Percentiles rank a stretch among this genome's conserved stretches.
phyloP scores from a whole-genome alignment of 805 yeast genomes.

The Yarrowia sp. region DNA sequence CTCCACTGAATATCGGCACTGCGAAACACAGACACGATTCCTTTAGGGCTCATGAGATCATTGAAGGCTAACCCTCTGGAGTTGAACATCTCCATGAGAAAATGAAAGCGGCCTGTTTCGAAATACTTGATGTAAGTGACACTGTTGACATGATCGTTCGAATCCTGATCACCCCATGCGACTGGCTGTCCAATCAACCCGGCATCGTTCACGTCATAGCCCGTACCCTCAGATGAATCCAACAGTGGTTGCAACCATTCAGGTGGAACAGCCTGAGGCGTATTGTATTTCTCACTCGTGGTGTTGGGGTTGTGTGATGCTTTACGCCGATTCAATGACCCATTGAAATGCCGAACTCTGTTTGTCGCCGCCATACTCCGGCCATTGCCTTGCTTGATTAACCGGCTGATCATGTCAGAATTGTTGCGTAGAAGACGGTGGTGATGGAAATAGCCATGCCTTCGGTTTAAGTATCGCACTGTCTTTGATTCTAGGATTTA shows the following conservation, averaged over 20 bases:
- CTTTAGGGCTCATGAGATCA: slow-evolving; percentile 22
- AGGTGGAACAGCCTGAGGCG: not conserved
- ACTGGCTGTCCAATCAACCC: slow-evolving; percentile 7
- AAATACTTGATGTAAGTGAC: slow-evolving; percentile 19
- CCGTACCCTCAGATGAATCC: slow-evolving; percentile 7
- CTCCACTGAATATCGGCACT: slow-evolving; percentile 28
- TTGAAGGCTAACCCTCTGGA: slow-evolving; percentile 3
- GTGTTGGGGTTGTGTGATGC: too few species aligned
- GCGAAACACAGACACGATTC: slow-evolving; percentile 9
- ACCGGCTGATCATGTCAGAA: too few species aligned
- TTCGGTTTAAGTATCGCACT: not conserved
- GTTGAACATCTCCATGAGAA: slow-evolving; percentile 10
- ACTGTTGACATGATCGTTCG: slow-evolving; percentile 16
- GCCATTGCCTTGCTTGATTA: too few species aligned
- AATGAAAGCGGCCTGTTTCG: slow-evolving; percentile 24
- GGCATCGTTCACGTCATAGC: slow-evolving; percentile 17
- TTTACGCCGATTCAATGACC: too few species aligned
- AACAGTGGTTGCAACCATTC: slow-evolving; percentile 5
- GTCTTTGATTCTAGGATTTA: too few species aligned
- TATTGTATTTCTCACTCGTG: not conserved
- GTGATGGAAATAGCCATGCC: not conserved
- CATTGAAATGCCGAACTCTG: too few species aligned
- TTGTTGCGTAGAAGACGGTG: too few species aligned
- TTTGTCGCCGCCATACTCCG: too few species aligned
- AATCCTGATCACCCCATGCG: slow-evolving; percentile 30